These are phyloP conservation scores for Tuber aestivum DNA, from an alignment of 495 filamentous ascomycete genomes.

Conservation along the genomic window DNA sequence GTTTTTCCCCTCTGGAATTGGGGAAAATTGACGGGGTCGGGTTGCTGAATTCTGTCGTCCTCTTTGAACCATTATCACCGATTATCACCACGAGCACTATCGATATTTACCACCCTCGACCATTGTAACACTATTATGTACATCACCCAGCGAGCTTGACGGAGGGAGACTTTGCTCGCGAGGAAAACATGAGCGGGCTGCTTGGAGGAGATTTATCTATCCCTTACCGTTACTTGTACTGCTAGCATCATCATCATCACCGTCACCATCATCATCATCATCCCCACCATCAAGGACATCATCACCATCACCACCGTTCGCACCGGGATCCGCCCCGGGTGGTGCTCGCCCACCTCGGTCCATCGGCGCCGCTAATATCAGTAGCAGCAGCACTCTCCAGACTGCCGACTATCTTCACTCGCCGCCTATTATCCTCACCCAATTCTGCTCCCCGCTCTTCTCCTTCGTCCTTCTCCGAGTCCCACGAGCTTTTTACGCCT, in stretches of 20 bases:
- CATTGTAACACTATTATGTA: neutral
- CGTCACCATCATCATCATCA: neutral
- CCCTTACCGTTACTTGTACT: neutral
- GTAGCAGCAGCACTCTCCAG: neutral
- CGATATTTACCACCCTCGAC: neutral
- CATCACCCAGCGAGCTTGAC: neutral
- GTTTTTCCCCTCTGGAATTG: neutral
- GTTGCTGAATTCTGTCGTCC: neutral
- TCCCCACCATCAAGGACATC: neutral
- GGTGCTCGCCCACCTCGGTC: neutral
- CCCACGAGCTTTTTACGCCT: neutral
- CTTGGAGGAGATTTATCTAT: neutral
- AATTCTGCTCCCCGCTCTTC: constrained; percentile 7
- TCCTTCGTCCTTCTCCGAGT: neutral
- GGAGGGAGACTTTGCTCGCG: neutral
- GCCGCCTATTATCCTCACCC: constrained; percentile 32
- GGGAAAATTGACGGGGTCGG: neutral
- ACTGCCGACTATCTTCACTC: constrained; percentile 11
- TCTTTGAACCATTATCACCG: neutral
- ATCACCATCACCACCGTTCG: neutral
- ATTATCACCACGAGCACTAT: neutral
- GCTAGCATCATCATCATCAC: neutral
- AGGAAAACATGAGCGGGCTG: neutral
- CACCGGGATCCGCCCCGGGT: neutral
- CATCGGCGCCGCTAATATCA: neutral